These are phyloP conservation scores for Colletotrichum sidae DNA, from an alignment of 2,329 filamentous ascomycete genomes.

Conservation along the genomic window DNA sequence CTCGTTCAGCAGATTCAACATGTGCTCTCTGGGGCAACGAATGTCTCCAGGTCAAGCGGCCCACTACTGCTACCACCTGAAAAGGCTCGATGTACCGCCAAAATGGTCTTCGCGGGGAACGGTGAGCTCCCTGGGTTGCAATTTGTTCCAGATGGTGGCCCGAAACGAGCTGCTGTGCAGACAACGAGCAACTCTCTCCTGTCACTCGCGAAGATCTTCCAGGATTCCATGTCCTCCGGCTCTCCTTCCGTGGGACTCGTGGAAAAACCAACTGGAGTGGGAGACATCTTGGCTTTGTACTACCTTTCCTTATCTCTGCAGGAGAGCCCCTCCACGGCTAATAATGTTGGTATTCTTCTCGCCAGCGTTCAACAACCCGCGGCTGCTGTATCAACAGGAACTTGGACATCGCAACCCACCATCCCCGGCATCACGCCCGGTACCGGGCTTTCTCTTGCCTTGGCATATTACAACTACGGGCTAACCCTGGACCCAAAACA, in stretches of 20 bases:
- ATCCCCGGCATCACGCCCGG: constrained; percentile 86
- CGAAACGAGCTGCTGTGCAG: constrained; percentile 84
- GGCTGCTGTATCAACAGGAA: constrained; percentile 45
- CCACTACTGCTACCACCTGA: constrained; percentile 87
- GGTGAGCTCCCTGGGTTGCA: constrained; percentile 84
- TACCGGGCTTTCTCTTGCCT: constrained; percentile 86
- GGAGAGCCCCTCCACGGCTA: constrained; percentile 95
- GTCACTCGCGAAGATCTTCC: constrained; percentile 96
- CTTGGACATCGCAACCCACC: constrained; percentile 44
- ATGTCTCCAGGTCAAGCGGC: constrained; percentile 44
- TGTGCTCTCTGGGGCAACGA: constrained; percentile 64
- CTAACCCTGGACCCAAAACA: constrained; percentile 87
- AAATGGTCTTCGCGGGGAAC: constrained; percentile 80
- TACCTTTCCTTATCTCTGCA: constrained; percentile 95
- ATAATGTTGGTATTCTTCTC: constrained; percentile 97
- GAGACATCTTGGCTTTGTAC: constrained; percentile 93
- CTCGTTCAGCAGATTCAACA: constrained; percentile 83
- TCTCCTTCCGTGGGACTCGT: constrained; percentile 65
- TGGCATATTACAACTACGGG: constrained; percentile 96
- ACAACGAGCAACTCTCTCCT: constrained; percentile 96
- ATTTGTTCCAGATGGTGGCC: constrained; percentile 76
- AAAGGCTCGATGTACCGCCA: constrained; percentile 83
- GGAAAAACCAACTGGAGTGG: constrained; percentile 78
- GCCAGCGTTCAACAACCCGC: constrained; percentile 84
- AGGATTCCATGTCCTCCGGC: constrained; percentile 90